Evolutionary conservation across 2,329 filamentous ascomycete genomes (phyloP).

Genomic region (Mariannaea elegans): DNA sequence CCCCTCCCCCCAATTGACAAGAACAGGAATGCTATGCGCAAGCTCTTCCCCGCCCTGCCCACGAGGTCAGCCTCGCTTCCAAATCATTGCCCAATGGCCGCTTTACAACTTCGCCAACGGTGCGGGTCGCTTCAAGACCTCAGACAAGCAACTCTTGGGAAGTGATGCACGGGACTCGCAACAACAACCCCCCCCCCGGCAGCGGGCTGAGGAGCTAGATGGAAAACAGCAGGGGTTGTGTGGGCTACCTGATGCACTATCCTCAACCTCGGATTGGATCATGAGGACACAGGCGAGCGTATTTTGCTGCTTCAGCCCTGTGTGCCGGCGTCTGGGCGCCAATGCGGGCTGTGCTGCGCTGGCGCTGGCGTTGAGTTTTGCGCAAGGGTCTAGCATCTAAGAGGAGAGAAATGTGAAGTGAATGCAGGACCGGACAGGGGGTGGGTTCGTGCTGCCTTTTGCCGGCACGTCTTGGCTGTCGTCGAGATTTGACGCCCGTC

Average conservation of each 20-base stretch:
- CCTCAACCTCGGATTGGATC: neutral
- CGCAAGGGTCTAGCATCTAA: neutral
- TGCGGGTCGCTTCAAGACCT: no score
- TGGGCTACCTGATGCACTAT: neutral
- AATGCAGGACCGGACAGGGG: neutral
- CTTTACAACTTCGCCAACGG: neutral
- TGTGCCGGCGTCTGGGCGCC: neutral
- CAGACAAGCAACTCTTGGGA: neutral
- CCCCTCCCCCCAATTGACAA: neutral
- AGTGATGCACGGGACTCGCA: neutral
- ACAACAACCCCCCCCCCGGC: neutral
- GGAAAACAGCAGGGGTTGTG: neutral
- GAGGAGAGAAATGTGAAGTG: neutral
- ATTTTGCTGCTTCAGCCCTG: slow-evolving; percentile 27
- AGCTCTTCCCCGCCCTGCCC: neutral
- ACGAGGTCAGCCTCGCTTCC: neutral
- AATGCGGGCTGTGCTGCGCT: neutral
- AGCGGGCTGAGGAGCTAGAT: neutral
- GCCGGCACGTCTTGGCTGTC: neutral
- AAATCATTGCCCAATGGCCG: neutral
- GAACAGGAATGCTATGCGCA: neutral
- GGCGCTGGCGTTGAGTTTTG: neutral
- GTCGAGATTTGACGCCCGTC: neutral
- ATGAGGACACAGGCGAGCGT: neutral
- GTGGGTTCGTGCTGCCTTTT: neutral